Percentiles rank a stretch among this genome's conserved stretches.
phyloP scores from a whole-genome alignment of 164 flowering plant species.

The Chloranthus sessilifolius region DNA sequence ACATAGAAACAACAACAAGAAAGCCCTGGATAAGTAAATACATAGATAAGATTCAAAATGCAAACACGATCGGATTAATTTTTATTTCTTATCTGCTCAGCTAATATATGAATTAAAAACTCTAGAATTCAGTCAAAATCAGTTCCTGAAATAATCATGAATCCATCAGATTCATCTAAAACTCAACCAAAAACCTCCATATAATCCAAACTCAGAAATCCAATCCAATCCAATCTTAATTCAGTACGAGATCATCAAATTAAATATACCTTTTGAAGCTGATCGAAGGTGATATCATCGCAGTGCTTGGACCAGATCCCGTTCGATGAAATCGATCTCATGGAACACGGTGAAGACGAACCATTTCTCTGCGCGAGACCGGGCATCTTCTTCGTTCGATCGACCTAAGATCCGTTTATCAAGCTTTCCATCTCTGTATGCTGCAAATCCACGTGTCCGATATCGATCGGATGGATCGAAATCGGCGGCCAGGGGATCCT shows the following conservation, averaged over 20 bases:
- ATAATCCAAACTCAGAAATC: conserved; percentile 5
- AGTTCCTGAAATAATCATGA: too few relatives aligned
- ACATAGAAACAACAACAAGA: too few relatives aligned
- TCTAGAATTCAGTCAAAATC: too few relatives aligned
- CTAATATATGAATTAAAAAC: too few relatives aligned
- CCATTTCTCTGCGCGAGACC: conserved; percentile 30
- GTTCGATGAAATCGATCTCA: conserved; percentile 33
- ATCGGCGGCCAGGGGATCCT: too few relatives aligned
- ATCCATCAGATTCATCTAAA: too few relatives aligned
- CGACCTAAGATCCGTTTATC: conserved; percentile 3
- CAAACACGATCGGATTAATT: too few relatives aligned
- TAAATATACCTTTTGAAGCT: conserved; percentile 79
- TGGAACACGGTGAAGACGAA: conserved; percentile 12
- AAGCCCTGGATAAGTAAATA: too few relatives aligned
- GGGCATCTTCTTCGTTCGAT: conserved; percentile 25
- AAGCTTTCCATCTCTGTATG: conserved; percentile 1
- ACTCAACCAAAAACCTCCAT: too few relatives aligned
- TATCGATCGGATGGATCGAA: not conserved
- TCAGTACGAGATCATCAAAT: not conserved
- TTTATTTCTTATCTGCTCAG: too few relatives aligned
- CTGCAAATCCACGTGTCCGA: too few relatives aligned
- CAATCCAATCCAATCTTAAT: conserved; percentile 7
- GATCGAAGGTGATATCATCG: conserved; percentile 69
- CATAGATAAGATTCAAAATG: too few relatives aligned
- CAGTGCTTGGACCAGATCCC: conserved; percentile 86